A percentile compares a stretch with the other conserved stretches of the same genome.
These are phyloP conservation scores for Coemansia sp. DNA, from an alignment of 192 early-diverging fungal species.

Conservation along the genomic window DNA sequence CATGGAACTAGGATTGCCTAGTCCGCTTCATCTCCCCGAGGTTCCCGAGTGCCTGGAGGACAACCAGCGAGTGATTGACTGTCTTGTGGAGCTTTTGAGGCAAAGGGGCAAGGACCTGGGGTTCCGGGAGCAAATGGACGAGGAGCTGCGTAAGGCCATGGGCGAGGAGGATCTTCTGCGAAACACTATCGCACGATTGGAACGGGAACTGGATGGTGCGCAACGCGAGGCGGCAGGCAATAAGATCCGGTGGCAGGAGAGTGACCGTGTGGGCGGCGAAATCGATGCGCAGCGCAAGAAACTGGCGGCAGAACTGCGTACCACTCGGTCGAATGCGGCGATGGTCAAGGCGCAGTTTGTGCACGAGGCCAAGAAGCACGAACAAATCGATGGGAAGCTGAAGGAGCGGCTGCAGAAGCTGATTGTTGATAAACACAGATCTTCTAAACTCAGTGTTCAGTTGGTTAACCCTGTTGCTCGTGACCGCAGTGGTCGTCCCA, in stretches of 20 bases:
- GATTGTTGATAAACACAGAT: slow-evolving; percentile 42
- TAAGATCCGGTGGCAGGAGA: slow-evolving; percentile 33
- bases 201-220: slow-evolving; percentile 42
- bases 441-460: slow-evolving; percentile 32
- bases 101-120: slow-evolving; percentile 31
- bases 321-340: slow-evolving; percentile 28
- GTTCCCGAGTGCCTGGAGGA: slow-evolving; percentile 43
- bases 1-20: slow-evolving; percentile 48
- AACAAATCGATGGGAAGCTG: slow-evolving; percentile 33
- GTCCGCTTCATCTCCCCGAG: slow-evolving; percentile 46
- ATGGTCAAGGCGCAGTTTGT: slow-evolving; percentile 37
- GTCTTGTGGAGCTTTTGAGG: slow-evolving; percentile 31
- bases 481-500: slow-evolving; percentile 26
- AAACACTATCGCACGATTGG: slow-evolving; percentile 25
- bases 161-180: slow-evolving; percentile 50
- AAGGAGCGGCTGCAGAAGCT: slow-evolving; percentile 52
- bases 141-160: slow-evolving; percentile 45
- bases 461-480: slow-evolving; percentile 34
- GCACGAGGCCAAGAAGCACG: slow-evolving; percentile 54
- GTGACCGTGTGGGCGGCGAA: slow-evolving; percentile 16
- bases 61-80: slow-evolving; percentile 47
- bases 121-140: slow-evolving; percentile 49
- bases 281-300: slow-evolving; percentile 25
- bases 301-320: slow-evolving; percentile 35
- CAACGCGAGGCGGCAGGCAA: slow-evolving; percentile 41